Evolutionary conservation across 345 rosid genomes (phyloP).

Genomic region (Brassica rapa): DNA sequence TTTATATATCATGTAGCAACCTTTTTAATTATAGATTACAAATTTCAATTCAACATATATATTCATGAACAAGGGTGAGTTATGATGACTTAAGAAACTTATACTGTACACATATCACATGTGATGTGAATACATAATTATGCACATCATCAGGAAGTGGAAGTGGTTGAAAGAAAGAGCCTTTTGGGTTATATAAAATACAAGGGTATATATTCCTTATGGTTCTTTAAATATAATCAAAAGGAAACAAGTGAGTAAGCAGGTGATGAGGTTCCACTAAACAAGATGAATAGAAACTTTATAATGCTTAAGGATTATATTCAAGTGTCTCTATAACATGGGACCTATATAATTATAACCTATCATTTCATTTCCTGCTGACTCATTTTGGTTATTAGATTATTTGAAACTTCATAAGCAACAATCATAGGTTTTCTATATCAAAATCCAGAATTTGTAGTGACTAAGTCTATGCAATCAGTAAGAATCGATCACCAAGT

Average conservation of each 20-base stretch:
- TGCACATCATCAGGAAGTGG: conserved; percentile 16
- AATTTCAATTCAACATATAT: background rate
- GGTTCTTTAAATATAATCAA: conserved; percentile 9
- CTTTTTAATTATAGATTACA: background rate
- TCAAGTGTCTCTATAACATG: conserved; percentile 33
- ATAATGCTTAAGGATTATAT: conserved; percentile 44
- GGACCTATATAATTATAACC: conserved; percentile 39
- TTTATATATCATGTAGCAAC: conserved; percentile 3
- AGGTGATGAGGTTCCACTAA: conserved; percentile 38
- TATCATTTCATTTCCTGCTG: conserved; percentile 38
- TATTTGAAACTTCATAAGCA: conserved; percentile 22
- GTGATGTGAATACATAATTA: conserved; percentile 29
- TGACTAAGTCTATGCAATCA: conserved; percentile 19
- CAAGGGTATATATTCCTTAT: conserved; percentile 36
- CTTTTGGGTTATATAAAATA: conserved; percentile 21
- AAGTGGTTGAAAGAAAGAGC: conserved; percentile 18
- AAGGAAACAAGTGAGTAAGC: conserved; percentile 30
- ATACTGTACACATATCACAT: conserved; percentile 21
- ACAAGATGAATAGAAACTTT: conserved; percentile 34
- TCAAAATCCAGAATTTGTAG: background rate
- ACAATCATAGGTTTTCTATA: conserved; percentile 21
- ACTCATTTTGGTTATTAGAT: conserved; percentile 24
- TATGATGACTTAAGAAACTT: conserved; percentile 14
- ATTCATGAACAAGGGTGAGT: background rate
- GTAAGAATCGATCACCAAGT: conserved; percentile 10